Percentiles rank a stretch among this genome's conserved stretches.
These are phyloP conservation scores for Linderina pennispora DNA, from an alignment of 192 early-diverging fungal genomes.

Conservation along the genomic window DNA sequence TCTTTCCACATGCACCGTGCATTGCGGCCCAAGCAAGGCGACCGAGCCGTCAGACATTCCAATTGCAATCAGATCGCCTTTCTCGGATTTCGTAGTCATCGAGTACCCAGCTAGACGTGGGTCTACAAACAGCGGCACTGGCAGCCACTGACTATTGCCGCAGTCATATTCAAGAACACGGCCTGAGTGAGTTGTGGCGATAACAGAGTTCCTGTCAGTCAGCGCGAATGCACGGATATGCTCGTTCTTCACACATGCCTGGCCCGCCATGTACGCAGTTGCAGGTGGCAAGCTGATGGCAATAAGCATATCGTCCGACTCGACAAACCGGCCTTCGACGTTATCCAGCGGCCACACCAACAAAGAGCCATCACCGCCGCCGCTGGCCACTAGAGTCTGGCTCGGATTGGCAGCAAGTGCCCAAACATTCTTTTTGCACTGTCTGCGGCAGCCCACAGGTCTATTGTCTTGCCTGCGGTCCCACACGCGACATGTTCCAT, in stretches of 20 bases:
- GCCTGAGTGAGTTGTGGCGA: slow-evolving; percentile 46
- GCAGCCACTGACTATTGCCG: too few relatives aligned
- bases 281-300: neutral
- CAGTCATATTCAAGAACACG: slow-evolving; percentile 9
- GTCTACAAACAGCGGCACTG: too few relatives aligned
- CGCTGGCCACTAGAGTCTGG: slow-evolving; percentile 55
- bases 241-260: slow-evolving; percentile 14
- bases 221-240: slow-evolving; percentile 48
- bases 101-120: slow-evolving; percentile 17
- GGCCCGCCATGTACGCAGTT: neutral
- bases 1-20: too few relatives aligned
- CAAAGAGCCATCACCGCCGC: slow-evolving; percentile 77
- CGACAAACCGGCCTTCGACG: neutral
- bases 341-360: slow-evolving; percentile 58
- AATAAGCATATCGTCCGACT: slow-evolving; percentile 23
- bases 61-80: slow-evolving; percentile 10
- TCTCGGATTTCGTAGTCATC: slow-evolving; percentile 1
- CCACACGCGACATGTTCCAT: slow-evolving; percentile 80
- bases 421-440: slow-evolving; percentile 79
- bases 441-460: slow-evolving; percentile 17
- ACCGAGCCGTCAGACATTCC: slow-evolving; percentile 35
- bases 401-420: slow-evolving; percentile 57
- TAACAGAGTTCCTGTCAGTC: slow-evolving; percentile 6
- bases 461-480: neutral
- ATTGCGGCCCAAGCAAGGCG: neutral